Evolutionary conservation across 164 flowering plant species (phyloP).

Genomic region (Sextonia rubra): DNA sequence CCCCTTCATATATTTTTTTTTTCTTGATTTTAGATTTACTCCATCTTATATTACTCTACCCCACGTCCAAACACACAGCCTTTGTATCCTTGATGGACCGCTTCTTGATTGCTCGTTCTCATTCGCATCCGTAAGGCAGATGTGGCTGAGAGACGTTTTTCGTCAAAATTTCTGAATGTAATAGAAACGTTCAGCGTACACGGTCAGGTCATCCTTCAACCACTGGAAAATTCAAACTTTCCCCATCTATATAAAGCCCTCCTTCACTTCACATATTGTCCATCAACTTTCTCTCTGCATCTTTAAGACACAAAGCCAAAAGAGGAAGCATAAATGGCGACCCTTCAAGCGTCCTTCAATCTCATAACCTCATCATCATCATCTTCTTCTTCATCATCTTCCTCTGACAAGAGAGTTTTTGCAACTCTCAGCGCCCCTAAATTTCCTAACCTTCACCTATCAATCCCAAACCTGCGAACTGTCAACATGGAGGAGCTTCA

Average conservation of each 20-base stretch:
- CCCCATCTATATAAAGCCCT: neutral
- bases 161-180: neutral
- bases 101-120: neutral
- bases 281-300: neutral
- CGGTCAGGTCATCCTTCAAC: no score
- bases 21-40: no score
- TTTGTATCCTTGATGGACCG: neutral
- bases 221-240: neutral
- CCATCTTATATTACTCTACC: no score
- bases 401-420: neutral
- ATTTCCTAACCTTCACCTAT: neutral
- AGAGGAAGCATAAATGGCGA: neutral
- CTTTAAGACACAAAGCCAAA: neutral
- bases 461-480: conserved; percentile 19
- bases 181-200: neutral
- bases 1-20: no score
- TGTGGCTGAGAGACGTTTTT: neutral
- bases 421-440: conserved; percentile 1
- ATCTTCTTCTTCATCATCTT: neutral
- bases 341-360: neutral
- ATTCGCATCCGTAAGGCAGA: neutral
- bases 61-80: no score
- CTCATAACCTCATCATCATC: neutral
- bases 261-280: neutral
- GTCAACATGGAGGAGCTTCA: conserved; percentile 15